A percentile compares a stretch with the other conserved stretches of the same genome.
These are phyloP conservation scores for Aspergillus arachidicola DNA, from an alignment of 2,329 filamentous ascomycete genomes.

Conservation along the genomic window DNA sequence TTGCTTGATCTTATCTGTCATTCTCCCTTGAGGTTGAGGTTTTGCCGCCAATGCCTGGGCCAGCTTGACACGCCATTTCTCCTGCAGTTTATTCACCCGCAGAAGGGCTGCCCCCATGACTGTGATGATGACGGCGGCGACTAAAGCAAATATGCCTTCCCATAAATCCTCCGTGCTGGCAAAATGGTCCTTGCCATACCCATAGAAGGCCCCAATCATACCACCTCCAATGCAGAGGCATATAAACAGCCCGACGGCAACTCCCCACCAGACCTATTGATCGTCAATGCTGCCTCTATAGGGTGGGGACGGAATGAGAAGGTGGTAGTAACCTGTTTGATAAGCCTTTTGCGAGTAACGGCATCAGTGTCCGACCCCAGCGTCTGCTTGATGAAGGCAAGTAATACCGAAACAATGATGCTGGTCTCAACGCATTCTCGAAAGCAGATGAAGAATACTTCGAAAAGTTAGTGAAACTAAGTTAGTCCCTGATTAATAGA, in stretches of 20 bases:
- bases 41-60: conserved; percentile 65
- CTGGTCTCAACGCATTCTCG: conserved; percentile 80
- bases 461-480: not conserved
- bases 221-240: conserved; percentile 67
- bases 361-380: conserved; percentile 67
- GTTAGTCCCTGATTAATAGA: too few species aligned
- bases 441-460: conserved; percentile 87
- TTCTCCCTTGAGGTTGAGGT: conserved; percentile 40
- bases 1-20: conserved; percentile 56
- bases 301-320: not conserved
- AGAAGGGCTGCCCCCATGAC: conserved; percentile 79
- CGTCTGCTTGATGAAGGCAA: conserved; percentile 82
- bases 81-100: conserved; percentile 78
- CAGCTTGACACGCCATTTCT: conserved; percentile 86
- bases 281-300: not conserved
- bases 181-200: conserved; percentile 68
- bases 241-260: conserved; percentile 63
- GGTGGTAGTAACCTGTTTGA: conserved; percentile 57
- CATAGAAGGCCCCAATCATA: conserved; percentile 75
- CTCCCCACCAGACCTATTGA: conserved; percentile 68
- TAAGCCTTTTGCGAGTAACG: conserved; percentile 66
- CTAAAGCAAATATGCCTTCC: conserved; percentile 75
- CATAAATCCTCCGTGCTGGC: conserved; percentile 72
- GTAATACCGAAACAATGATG: conserved; percentile 83
- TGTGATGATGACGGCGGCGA: conserved; percentile 79